A percentile compares a stretch with the other conserved stretches of the same genome.
Conservation (phyloP, 1,139 yeast species). For the Magnusiomyces paraingens region DNA sequence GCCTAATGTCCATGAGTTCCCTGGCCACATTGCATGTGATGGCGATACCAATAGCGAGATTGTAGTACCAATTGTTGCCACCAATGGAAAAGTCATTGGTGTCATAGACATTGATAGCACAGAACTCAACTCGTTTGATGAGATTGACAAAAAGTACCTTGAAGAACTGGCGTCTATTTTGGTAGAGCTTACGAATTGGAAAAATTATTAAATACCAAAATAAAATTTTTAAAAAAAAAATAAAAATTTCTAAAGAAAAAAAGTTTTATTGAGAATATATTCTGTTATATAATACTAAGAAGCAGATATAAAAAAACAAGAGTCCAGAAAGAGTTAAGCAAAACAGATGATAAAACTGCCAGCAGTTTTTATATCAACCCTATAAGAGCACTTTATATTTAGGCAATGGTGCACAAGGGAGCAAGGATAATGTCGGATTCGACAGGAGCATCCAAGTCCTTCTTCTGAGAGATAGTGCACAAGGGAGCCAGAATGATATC, state of each 20-base stretch:
- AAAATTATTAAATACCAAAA: neutral
- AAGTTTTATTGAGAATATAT: neutral
- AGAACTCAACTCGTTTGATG: constrained; percentile 56
- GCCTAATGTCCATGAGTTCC: constrained; percentile 64
- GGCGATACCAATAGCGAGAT: constrained; percentile 91
- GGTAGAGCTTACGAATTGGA: constrained; percentile 1
- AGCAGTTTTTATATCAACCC: too few species aligned
- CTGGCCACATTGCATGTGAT: constrained; percentile 96
- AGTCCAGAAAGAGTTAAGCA: too few species aligned
- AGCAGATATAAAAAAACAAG: too few species aligned
- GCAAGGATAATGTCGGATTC: too few species aligned
- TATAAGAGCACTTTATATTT: neutral
- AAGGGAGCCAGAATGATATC: neutral
- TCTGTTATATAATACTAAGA: too few species aligned
- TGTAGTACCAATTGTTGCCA: constrained; percentile 67
- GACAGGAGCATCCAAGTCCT: too few species aligned
- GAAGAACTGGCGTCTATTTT: constrained; percentile 53
- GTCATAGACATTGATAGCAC: constrained; percentile 86
- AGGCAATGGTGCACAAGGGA: neutral
- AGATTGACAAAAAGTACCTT: constrained; percentile 50
- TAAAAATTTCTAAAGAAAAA: neutral
- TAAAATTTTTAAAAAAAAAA: neutral
- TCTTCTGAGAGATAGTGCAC: neutral
- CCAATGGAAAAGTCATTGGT: constrained; percentile 45
- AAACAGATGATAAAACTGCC: too few species aligned